A percentile compares a stretch with the other conserved stretches of the same genome.
phyloP scores from a whole-genome alignment of 208 protist genomes.

The Acanthamoeba royreba region DNA sequence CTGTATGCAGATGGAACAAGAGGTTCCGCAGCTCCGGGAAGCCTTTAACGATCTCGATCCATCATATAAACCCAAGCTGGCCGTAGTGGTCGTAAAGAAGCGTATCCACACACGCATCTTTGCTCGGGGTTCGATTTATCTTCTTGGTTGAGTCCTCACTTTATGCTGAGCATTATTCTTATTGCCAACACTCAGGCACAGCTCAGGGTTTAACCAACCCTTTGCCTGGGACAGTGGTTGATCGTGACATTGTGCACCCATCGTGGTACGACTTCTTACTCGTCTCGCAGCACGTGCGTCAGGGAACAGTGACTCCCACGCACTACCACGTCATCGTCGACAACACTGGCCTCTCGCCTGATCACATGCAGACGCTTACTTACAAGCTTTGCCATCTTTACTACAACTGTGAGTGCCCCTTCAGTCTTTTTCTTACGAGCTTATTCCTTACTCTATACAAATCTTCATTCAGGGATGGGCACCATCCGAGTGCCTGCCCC shows the following conservation, averaged over 20 bases:
- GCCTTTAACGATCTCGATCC: background rate
- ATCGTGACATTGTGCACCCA: background rate
- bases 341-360: background rate
- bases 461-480: background rate
- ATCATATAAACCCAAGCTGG: conserved; percentile 54
- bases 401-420: conserved; percentile 54
- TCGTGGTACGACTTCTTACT: conserved; percentile 66
- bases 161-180: background rate
- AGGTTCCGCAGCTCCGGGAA: conserved; percentile 22
- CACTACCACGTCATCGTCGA: conserved; percentile 64
- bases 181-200: background rate
- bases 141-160: background rate
- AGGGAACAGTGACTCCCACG: conserved; percentile 64
- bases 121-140: background rate
- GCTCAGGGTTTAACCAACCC: conserved; percentile 39
- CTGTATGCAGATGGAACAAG: background rate
- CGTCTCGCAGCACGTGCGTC: conserved; percentile 41
- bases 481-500: conserved; percentile 55
- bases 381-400: conserved; percentile 60
- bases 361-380: conserved; percentile 51
- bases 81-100: conserved; percentile 66
- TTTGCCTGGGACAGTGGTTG: conserved; percentile 58
- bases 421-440: too few species aligned
- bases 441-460: too few species aligned
- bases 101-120: conserved; percentile 67